Evolutionary conservation across 106 monocot species (phyloP), one percentile per base, ranked within the genome.

Genomic region (Gastrodia elata): DNA sequence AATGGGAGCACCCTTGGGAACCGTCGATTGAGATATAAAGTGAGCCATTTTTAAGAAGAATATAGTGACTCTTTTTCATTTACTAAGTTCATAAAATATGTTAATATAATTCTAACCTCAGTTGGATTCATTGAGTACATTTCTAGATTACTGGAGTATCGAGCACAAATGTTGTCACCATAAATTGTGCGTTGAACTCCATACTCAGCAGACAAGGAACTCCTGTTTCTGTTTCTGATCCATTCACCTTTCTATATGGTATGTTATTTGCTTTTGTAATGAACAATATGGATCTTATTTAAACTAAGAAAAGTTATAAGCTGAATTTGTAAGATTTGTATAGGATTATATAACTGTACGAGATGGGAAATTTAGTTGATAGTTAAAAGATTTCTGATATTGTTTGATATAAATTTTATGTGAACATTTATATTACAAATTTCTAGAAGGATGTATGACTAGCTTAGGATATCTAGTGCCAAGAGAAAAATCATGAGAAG

Each of bases 181-280:
- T 90, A 48, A 81, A 71, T 37, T 87, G 81, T 71, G 80, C 82
- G 28, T 68, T 80, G 32, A 82, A 46, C 43, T 73, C 79, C 70
- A 84, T 90, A 77, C 77, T 84, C 35, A 84, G 86, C 77, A 82
- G 90, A 70, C 87, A 86, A 65, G 90, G 84, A 40, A 90, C 87
- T 73, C 84, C 82, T 22, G 80, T 82, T 77, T 84, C 76, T 76
- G 69, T 77, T 46, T 38, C 73, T 36, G 78, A 77, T 71, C 82
- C 90, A 35, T 44, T 80, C 64, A 84, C 87, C 40, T 90, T 90
- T 39, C 84, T 90, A 61, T 90, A 87, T 74, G 90, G 90, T 90
- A 82, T 13, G 26, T 75, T 49, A 38, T 71, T 44, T 44, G n/a
- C 6, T 30, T 28, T 33, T 69, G 36, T 33, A 39, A 39, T 69